Conservation (phyloP, 495 filamentous ascomycete genomes). For the Trypethelium eluteriae region DNA sequence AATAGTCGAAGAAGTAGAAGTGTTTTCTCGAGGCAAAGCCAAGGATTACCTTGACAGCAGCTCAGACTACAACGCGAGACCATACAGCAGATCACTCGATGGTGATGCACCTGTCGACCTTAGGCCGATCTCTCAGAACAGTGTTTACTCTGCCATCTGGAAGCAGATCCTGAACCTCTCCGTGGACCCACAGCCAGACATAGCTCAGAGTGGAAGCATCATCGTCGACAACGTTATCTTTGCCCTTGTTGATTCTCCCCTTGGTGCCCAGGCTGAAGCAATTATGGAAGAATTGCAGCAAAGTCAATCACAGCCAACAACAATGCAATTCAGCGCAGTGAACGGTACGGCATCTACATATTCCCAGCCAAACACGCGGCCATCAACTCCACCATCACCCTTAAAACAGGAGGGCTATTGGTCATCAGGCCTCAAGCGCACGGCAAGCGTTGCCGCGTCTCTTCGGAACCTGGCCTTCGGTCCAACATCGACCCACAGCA, state of each 20-base stretch:
- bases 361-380: slow-evolving; percentile 34
- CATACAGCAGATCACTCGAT: background rate
- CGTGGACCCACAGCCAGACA: slow-evolving; percentile 90
- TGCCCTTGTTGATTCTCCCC: slow-evolving; percentile 64
- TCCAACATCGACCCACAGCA: slow-evolving; percentile 20
- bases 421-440: slow-evolving; percentile 54
- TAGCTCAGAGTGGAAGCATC: slow-evolving; percentile 70
- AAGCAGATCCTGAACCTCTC: slow-evolving; percentile 84
- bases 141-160: slow-evolving; percentile 87
- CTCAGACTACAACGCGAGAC: slow-evolving; percentile 16
- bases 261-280: slow-evolving; percentile 59
- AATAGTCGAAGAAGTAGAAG: slow-evolving; percentile 58
- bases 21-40: background rate
- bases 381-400: slow-evolving; percentile 48
- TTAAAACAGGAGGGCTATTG: slow-evolving; percentile 59
- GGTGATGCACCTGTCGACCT: slow-evolving; percentile 22
- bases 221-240: slow-evolving; percentile 80
- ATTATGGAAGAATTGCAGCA: slow-evolving; percentile 69
- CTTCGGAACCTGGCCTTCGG: slow-evolving; percentile 64
- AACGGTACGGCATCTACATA: slow-evolving; percentile 30
- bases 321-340: slow-evolving; percentile 41
- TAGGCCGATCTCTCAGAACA: slow-evolving; percentile 62
- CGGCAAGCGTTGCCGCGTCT: slow-evolving; percentile 64
- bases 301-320: slow-evolving; percentile 32
- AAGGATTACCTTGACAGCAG: background rate